Evolutionary conservation across 2,329 filamentous ascomycete genomes (phyloP), one percentile per base, ranked within the genome.

Genomic region (Diplocarpon rosae): DNA sequence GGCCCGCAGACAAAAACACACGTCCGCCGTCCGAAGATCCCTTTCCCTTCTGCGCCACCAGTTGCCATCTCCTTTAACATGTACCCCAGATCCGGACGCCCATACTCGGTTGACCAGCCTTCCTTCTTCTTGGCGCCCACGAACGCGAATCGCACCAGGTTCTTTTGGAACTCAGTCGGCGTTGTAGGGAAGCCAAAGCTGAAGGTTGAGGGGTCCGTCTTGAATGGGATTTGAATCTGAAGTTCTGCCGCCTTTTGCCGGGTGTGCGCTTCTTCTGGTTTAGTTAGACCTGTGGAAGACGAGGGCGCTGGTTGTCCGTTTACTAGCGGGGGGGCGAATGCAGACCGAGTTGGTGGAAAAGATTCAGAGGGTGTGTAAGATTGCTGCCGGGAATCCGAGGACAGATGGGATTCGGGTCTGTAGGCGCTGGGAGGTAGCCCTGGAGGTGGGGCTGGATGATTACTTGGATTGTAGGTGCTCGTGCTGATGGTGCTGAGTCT

Each of bases 1-100:
- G 90, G 90, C 0, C 90, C 90, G 59, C 90, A 96, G 12, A 96
- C 89, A 62, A 93, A 95, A 5, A 95, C 85, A 54, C 87, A 90
- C 2, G 86, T 88, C 46, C 87, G 70, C 36, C 83, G 72, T 1
- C 90, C 89, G 46, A 93, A 82, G 45, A 82, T 78, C 1, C 79
- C 79, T 37, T 77, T 67, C 2, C 79, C 77, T 52, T 82, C 76
- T 0, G 68, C 54, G 42, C 80, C 80, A n/a, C 80, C 82, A 16
- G 76, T 80, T 4, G 85, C 84, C 75, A 88, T 82, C 52, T 92
- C 80, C 57, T 78, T 80, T 43, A 96, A 73, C 77, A 94, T 86
- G 62, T 83, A 90, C 1, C 85, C 83, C 30, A 96, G 75, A 55
- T 95, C 83, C 0, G 90, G 90, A 0, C 90, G 78, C 14, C 88